phyloP scores from a whole-genome alignment of 2,329 filamentous ascomycete genomes.

The Cryoendolithus antarcticus region DNA sequence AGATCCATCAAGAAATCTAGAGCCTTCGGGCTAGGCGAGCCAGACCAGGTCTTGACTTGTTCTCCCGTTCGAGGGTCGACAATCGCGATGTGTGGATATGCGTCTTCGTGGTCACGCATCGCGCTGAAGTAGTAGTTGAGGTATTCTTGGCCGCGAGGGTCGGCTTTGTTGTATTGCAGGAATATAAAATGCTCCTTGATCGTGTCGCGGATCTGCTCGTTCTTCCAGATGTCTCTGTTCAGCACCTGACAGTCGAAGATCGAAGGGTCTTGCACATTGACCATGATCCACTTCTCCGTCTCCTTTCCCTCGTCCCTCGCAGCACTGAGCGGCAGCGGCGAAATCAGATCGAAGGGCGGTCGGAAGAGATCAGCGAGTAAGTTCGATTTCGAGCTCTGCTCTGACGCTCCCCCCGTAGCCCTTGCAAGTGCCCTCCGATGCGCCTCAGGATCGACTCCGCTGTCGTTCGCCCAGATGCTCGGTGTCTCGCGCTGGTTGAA shows the following conservation, averaged over 20 bases:
- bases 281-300: conserved; percentile 82
- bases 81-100: conserved; percentile 92
- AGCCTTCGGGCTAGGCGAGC: conserved; percentile 61
- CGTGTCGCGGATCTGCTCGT: conserved; percentile 62
- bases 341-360: conserved; percentile 84
- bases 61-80: conserved; percentile 92
- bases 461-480: conserved; percentile 46
- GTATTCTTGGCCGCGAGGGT: conserved; percentile 65
- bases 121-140: conserved; percentile 76
- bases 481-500: conserved; percentile 52
- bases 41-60: conserved; percentile 93
- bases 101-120: conserved; percentile 65
- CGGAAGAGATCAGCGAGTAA: conserved; percentile 84
- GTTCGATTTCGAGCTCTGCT: conserved; percentile 56
- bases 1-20: conserved; percentile 81
- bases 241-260: conserved; percentile 91
- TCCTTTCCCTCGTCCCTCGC: conserved; percentile 79
- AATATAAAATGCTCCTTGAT: conserved; percentile 91
- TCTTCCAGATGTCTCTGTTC: conserved; percentile 95
- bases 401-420: conserved; percentile 53
- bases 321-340: conserved; percentile 64
- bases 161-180: conserved; percentile 82
- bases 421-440: conserved; percentile 43
- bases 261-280: conserved; percentile 87
- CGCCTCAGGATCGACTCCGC: conserved; percentile 35